phyloP scores from a whole-genome alignment of 495 filamentous ascomycete species.

The Penicillium nucicola region DNA sequence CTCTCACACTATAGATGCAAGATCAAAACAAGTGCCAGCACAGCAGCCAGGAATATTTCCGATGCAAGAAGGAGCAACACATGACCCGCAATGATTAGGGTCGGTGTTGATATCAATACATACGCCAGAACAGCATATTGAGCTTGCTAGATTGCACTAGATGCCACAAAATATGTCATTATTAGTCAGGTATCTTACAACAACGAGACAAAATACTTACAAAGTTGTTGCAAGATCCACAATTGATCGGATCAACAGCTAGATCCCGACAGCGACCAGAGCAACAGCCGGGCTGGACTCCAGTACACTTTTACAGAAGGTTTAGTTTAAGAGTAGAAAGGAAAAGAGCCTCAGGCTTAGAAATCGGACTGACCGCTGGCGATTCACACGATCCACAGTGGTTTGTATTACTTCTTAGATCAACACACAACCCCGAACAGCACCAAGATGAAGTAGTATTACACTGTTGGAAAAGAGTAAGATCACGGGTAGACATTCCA shows the following conservation, averaged over 20 bases:
- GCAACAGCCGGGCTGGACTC: conserved; percentile 2
- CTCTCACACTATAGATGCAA: background rate
- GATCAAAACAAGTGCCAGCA: no score
- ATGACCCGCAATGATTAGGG: background rate
- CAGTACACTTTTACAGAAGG: background rate
- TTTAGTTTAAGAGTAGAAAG: no score
- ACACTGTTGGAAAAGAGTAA: background rate
- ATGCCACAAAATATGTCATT: no score
- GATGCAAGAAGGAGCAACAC: background rate
- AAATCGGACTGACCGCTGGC: background rate
- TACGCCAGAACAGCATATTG: conserved; percentile 3
- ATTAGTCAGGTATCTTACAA: no score
- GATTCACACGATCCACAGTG: conserved; percentile 9
- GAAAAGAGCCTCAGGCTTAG: no score
- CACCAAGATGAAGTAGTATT: background rate
- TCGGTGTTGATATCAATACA: conserved; percentile 2
- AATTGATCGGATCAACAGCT: no score
- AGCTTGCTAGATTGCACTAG: no score
- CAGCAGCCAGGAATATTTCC: conserved; percentile 2
- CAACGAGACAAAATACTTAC: no score
- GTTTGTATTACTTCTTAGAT: background rate
- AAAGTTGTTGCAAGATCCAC: no score
- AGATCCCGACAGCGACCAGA: no score
- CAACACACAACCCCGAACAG: background rate
- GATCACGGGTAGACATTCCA: background rate